Conservation (phyloP, 345 rosid species). For the Eucalyptus cloeziana region DNA sequence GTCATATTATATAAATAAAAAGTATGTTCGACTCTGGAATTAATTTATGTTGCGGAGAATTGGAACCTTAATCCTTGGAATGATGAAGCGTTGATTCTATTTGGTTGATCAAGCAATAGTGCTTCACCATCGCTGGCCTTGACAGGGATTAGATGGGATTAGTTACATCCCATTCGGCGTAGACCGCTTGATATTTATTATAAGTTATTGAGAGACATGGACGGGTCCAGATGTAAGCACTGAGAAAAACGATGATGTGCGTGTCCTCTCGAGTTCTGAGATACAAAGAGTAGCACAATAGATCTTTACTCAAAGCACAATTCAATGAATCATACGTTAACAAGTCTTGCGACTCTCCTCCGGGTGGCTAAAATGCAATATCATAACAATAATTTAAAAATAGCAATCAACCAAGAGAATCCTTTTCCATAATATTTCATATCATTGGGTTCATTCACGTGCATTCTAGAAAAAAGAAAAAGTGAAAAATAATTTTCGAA, state of each 20-base stretch:
- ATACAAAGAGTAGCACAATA: no score
- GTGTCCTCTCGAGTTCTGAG: no score
- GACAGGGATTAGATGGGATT: not conserved
- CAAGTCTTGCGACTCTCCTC: no score
- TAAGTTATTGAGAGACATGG: not conserved
- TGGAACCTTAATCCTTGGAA: not conserved
- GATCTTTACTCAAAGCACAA: no score
- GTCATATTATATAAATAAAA: not conserved
- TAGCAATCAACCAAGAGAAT: no score
- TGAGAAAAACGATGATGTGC: not conserved
- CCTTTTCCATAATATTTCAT: no score
- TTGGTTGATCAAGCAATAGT: not conserved
- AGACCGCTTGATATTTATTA: not conserved
- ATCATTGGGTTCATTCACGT: no score
- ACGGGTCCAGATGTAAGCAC: not conserved
- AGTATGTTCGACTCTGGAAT: not conserved
- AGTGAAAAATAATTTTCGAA: no score
- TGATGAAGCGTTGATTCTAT: not conserved
- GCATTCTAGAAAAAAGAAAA: no score
- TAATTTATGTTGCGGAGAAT: not conserved
- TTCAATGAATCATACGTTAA: no score
- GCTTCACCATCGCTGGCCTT: not conserved
- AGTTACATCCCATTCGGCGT: not conserved
- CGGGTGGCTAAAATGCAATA: no score
- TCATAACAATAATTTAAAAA: no score